Evolutionary conservation across 345 rosid genomes (phyloP).

Genomic region (Murraya koenigii): DNA sequence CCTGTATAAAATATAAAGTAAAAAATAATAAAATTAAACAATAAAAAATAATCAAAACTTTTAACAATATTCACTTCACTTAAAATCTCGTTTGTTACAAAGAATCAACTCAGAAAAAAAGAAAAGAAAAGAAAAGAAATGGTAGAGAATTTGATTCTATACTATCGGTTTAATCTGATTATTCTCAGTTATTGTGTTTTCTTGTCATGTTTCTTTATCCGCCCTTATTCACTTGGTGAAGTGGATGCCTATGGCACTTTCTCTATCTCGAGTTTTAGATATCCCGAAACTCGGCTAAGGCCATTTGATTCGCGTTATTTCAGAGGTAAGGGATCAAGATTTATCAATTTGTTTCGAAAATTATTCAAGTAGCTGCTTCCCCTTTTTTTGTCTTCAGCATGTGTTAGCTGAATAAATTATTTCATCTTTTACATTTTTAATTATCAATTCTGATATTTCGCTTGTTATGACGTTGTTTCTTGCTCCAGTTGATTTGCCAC

Average conservation of each 20-base stretch:
- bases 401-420: neutral
- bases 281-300: conserved; percentile 55
- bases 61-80: no score
- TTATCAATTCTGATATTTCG: neutral
- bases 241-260: conserved; percentile 29
- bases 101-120: no score
- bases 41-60: no score
- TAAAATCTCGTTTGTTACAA: no score
- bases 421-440: neutral
- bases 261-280: conserved; percentile 65
- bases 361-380: neutral
- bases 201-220: conserved; percentile 21
- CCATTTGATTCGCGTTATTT: conserved; percentile 68
- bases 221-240: conserved; percentile 23
- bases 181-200: conserved; percentile 24
- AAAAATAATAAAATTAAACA: neutral
- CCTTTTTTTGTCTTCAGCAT: neutral
- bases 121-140: neutral
- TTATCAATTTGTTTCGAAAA: no score
- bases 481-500: conserved; percentile 86
- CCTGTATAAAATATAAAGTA: neutral
- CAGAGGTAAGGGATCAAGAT: conserved; percentile 43
- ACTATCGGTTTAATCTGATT: conserved; percentile 17
- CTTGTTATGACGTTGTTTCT: conserved; percentile 19
- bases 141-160: conserved; percentile 37